A percentile compares a stretch with the other conserved stretches of the same genome.
phyloP scores from a whole-genome alignment of 805 yeast species.

The Kuraishia hungarica region DNA sequence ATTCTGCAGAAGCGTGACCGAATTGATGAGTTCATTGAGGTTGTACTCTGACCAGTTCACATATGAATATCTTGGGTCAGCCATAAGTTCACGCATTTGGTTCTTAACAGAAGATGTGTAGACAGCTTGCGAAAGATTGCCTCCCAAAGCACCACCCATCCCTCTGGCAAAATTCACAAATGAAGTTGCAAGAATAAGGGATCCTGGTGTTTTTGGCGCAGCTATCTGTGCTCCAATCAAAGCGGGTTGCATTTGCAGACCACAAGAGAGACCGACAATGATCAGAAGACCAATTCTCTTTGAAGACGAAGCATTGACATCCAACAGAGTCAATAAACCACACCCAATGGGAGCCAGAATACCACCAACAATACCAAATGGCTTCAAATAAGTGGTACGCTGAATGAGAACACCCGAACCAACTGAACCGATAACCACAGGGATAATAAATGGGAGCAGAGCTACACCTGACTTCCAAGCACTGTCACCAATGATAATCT shows the following conservation, averaged over 20 bases:
- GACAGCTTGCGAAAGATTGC: constrained; percentile 32
- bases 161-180: constrained; percentile 34
- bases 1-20: neutral
- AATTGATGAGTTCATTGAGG: neutral
- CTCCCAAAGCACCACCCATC: constrained; percentile 36
- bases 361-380: constrained; percentile 28
- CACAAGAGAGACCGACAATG: constrained; percentile 37
- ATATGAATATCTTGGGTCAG: neutral
- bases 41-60: neutral
- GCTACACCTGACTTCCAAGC: constrained; percentile 40
- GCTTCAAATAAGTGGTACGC: constrained; percentile 30
- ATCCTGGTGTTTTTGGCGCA: constrained; percentile 44
- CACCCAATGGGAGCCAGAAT: constrained; percentile 33
- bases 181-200: constrained; percentile 38
- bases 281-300: constrained; percentile 36
- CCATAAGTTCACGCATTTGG: constrained; percentile 5
- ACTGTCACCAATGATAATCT: constrained; percentile 31
- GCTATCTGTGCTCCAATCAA: constrained; percentile 36
- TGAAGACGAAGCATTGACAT: constrained; percentile 26
- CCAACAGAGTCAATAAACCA: constrained; percentile 34
- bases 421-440: constrained; percentile 31
- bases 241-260: constrained; percentile 36
- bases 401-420: constrained; percentile 28
- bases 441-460: constrained; percentile 34
- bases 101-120: constrained; percentile 22